Evolutionary conservation across 2,329 filamentous ascomycete genomes (phyloP).

Genomic region (Chalaropsis ovoidea): DNA sequence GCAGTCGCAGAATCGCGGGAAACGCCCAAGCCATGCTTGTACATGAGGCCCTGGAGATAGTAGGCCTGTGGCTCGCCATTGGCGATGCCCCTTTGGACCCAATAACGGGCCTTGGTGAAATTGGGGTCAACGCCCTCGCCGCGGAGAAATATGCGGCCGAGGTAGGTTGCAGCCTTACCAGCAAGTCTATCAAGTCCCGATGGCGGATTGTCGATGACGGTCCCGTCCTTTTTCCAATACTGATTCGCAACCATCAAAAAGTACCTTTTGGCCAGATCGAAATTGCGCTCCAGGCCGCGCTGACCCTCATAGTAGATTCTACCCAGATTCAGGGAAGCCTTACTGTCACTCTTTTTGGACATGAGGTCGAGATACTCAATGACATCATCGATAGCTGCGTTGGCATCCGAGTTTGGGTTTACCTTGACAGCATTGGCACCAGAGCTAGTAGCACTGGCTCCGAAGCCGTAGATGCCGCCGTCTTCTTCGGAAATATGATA

Average conservation of each 20-base stretch:
- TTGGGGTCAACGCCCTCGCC: slow-evolving; percentile 76
- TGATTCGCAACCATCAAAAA: slow-evolving; percentile 69
- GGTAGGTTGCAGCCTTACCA: slow-evolving; percentile 72
- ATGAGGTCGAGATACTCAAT: slow-evolving; percentile 88
- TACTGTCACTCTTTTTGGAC: slow-evolving; percentile 79
- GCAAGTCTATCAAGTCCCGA: slow-evolving; percentile 66
- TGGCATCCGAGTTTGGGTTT: slow-evolving; percentile 63
- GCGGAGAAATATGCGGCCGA: slow-evolving; percentile 80
- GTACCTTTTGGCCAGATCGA: slow-evolving; percentile 64
- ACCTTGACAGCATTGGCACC: slow-evolving; percentile 69
- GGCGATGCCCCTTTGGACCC: slow-evolving; percentile 70
- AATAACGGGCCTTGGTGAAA: slow-evolving; percentile 62
- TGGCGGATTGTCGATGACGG: slow-evolving; percentile 57
- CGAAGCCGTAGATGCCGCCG: slow-evolving; percentile 90
- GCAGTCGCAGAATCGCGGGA: slow-evolving; percentile 59
- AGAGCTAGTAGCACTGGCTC: slow-evolving; percentile 80
- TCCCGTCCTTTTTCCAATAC: slow-evolving; percentile 75
- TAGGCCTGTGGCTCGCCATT: slow-evolving; percentile 75
- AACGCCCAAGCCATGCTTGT: slow-evolving; percentile 67
- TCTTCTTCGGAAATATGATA: slow-evolving; percentile 82
- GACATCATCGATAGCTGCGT: slow-evolving; percentile 83
- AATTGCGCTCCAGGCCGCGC: slow-evolving; percentile 60
- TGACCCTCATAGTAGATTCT: slow-evolving; percentile 83
- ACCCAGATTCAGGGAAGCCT: slow-evolving; percentile 75
- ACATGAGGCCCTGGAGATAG: slow-evolving; percentile 73